Conservation (phyloP, 805 yeast species). For the Candida pini region DNA sequence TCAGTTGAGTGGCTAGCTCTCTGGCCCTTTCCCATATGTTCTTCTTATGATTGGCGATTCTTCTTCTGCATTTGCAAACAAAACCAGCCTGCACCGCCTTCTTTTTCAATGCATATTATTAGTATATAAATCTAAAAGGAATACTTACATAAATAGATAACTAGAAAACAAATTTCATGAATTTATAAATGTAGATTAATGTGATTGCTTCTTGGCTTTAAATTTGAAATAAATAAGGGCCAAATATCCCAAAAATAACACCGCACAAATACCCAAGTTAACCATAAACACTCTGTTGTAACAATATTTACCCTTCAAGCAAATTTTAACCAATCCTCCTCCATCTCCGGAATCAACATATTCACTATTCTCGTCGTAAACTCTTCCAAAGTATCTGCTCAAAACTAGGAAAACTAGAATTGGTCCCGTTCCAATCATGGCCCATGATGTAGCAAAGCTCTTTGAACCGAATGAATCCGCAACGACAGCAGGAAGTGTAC, state of each 20-base stretch:
- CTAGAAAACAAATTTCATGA: no score
- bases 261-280: slow-evolving; percentile 31
- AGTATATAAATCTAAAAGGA: background rate
- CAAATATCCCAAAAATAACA: slow-evolving; percentile 18
- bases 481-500: slow-evolving; percentile 68
- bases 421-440: slow-evolving; percentile 68
- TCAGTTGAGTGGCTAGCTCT: no score
- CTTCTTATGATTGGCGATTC: no score
- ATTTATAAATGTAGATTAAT: background rate
- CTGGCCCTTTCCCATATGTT: no score
- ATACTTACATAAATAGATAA: no score
- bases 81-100: no score
- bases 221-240: slow-evolving; percentile 7
- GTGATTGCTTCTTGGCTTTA: background rate
- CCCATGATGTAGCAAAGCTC: slow-evolving; percentile 73
- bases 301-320: slow-evolving; percentile 40
- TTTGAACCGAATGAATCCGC: slow-evolving; percentile 68
- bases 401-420: slow-evolving; percentile 46
- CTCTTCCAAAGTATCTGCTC: slow-evolving; percentile 50
- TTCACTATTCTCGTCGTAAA: slow-evolving; percentile 41
- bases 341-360: slow-evolving; percentile 32
- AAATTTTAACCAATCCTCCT: slow-evolving; percentile 27
- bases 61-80: no score
- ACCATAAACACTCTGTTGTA: slow-evolving; percentile 43
- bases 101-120: background rate